phyloP scores from a whole-genome alignment of 495 filamentous ascomycete genomes.

The Daldinia vernicosa region DNA sequence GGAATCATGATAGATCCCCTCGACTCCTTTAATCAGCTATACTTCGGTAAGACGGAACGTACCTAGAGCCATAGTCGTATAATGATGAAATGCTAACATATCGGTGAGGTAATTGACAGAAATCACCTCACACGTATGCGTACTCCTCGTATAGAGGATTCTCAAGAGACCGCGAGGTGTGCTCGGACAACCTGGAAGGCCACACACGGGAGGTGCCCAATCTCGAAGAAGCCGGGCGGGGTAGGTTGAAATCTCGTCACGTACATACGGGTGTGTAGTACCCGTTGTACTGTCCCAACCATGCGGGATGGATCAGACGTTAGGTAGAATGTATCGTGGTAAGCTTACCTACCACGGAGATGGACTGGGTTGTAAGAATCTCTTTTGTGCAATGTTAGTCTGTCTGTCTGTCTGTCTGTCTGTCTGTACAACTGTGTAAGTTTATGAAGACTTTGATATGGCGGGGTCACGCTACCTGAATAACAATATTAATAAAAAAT shows the following conservation, averaged over 20 bases:
- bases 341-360: background rate
- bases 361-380: background rate
- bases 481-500: background rate
- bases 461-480: background rate
- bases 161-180: background rate
- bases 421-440: background rate
- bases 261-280: conserved; percentile 5
- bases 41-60: background rate
- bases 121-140: background rate
- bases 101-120: background rate
- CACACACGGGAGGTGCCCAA: background rate
- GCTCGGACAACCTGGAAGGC: background rate
- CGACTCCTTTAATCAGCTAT: background rate
- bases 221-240: conserved; percentile 2
- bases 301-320: conserved; percentile 1
- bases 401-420: background rate
- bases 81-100: background rate
- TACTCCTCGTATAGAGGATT: background rate
- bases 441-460: background rate
- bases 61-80: background rate
- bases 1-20: background rate
- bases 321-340: background rate
- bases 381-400: background rate
- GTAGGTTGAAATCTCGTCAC: conserved; percentile 8
- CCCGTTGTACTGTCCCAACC: conserved; percentile 1